Percentiles rank a stretch among this genome's conserved stretches.
Conservation (phyloP, 2,329 filamentous ascomycete genomes). For the Hymenoscyphus occultus region DNA sequence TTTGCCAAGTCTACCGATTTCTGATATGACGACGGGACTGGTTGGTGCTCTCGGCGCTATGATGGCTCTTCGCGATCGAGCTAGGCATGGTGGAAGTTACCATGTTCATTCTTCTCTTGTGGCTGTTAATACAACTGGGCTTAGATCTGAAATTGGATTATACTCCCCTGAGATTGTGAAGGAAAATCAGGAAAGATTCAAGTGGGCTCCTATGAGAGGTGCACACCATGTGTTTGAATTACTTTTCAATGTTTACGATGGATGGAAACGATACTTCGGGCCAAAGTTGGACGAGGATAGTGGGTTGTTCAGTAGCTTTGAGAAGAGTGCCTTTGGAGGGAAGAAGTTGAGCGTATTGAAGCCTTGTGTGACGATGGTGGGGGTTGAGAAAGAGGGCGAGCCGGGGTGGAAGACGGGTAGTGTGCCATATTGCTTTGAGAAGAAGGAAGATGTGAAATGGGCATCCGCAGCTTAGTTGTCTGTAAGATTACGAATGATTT, state of each 20-base stretch:
- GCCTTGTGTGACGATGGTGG: not conserved
- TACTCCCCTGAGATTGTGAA: conserved; percentile 46
- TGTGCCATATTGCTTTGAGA: not conserved
- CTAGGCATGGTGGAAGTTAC: conserved; percentile 60
- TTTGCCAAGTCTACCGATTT: conserved; percentile 59
- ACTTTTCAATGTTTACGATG: conserved; percentile 8
- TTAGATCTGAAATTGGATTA: conserved; percentile 49
- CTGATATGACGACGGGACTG: conserved; percentile 65
- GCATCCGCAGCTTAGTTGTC: not conserved
- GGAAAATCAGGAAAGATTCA: conserved; percentile 9
- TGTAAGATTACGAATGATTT: too few relatives aligned
- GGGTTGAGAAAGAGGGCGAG: not conserved
- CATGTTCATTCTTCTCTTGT: conserved; percentile 59
- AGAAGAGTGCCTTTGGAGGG: not conserved
- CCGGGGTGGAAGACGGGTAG: not conserved
- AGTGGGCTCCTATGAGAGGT: not conserved
- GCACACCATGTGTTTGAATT: conserved; percentile 14
- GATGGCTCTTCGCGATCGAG: conserved; percentile 58
- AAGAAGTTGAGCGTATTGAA: not conserved
- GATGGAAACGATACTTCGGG: conserved; percentile 6
- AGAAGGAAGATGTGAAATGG: conserved; percentile 4
- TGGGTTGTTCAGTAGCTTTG: not conserved
- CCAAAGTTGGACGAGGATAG: not conserved
- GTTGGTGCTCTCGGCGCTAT: conserved; percentile 64
- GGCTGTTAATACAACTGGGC: conserved; percentile 64